Conservation (phyloP, 129 eudicot genomes). For the Heracleum sosnowskyi region DNA sequence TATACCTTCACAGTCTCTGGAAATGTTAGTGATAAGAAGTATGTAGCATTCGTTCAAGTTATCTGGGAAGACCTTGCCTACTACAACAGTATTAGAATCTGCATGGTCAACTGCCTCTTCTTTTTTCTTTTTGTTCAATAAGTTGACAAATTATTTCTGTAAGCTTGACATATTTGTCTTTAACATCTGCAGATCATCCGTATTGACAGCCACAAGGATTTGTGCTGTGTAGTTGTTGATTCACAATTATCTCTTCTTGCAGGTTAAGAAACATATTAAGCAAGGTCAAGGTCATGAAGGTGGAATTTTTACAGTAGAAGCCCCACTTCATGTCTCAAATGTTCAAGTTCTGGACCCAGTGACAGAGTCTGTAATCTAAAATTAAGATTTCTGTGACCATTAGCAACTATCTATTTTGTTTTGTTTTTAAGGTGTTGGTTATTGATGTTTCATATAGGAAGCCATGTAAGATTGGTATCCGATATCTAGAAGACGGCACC, state of each 20-base stretch:
- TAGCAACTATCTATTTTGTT: neutral
- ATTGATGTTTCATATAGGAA: constrained; percentile 33
- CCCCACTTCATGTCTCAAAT: constrained; percentile 94
- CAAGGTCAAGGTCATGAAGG: constrained; percentile 99
- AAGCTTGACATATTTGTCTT: neutral
- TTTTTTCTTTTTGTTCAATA: neutral
- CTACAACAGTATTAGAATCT: neutral
- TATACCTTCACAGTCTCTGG: neutral
- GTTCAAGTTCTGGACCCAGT: constrained; percentile 92
- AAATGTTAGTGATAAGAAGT: neutral
- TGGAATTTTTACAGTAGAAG: constrained; percentile 92
- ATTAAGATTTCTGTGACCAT: neutral
- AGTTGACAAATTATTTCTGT: neutral
- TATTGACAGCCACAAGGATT: neutral
- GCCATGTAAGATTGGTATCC: constrained; percentile 74
- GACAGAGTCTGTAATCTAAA: constrained; percentile 46
- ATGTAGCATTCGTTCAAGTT: neutral
- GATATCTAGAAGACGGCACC: constrained; percentile 79
- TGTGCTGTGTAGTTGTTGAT: neutral
- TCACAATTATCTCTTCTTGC: constrained; percentile 11
- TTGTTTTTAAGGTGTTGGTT: neutral
- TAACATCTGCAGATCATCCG: neutral
- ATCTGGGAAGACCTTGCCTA: neutral
- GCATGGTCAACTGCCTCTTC: neutral
- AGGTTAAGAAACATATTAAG: constrained; percentile 96